Conservation (phyloP, 2,329 filamentous ascomycete species). For the Keithomyces neogunnii region DNA sequence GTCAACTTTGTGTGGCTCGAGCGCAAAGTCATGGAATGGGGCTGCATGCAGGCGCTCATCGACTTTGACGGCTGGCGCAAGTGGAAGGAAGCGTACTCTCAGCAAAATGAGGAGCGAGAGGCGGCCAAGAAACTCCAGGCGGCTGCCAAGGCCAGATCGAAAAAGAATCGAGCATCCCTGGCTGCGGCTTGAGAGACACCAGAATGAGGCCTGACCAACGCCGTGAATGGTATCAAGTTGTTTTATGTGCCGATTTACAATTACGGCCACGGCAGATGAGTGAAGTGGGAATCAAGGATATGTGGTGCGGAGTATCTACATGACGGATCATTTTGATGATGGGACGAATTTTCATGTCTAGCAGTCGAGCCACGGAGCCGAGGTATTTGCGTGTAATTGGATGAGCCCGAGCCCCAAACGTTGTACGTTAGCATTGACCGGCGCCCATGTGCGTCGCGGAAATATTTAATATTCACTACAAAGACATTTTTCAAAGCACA, state of each 20-base stretch:
- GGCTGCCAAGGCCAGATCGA: constrained; percentile 28
- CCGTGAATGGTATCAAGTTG: not conserved
- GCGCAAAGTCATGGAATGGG: constrained; percentile 98
- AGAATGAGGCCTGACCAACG: not conserved
- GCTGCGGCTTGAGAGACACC: constrained; percentile 15
- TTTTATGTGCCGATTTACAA: not conserved
- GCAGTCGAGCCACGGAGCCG: not conserved
- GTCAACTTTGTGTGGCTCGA: constrained; percentile 98
- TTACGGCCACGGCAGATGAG: not conserved
- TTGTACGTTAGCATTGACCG: not conserved
- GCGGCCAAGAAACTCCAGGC: constrained; percentile 30
- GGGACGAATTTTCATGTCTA: not conserved
- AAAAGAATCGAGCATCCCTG: constrained; percentile 35
- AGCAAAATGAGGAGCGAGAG: constrained; percentile 35
- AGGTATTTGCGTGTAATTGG: not conserved
- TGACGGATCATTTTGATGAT: not conserved
- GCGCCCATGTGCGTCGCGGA: not conserved
- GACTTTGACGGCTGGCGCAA: constrained; percentile 97
- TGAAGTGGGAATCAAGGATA: not conserved
- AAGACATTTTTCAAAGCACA: not conserved
- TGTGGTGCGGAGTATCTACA: not conserved
- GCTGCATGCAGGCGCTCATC: constrained; percentile 98
- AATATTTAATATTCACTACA: not conserved
- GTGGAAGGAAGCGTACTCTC: constrained; percentile 74
- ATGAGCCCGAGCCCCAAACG: not conserved